phyloP scores from a whole-genome alignment of 1,284 basidiomycete genomes.

The Leccinum pachyderme region DNA sequence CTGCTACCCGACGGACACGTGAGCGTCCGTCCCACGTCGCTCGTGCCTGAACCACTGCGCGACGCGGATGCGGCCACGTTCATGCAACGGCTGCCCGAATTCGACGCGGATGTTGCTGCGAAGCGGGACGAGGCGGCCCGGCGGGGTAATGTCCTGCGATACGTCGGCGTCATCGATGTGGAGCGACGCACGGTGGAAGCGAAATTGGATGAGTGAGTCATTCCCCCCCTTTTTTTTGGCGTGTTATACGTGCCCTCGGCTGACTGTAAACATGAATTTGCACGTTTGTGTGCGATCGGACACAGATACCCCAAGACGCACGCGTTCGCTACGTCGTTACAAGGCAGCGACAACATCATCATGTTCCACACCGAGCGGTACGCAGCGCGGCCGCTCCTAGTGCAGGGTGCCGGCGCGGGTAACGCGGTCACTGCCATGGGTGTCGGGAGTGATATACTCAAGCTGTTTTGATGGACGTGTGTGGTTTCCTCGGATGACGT shows the following conservation, averaged over 20 bases:
- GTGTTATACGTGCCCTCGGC: not conserved
- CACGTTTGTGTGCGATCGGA: not conserved
- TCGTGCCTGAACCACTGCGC: constrained; percentile 79
- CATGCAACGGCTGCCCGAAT: constrained; percentile 76
- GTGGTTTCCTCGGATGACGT: not conserved
- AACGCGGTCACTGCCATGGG: constrained; percentile 99
- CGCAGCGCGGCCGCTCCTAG: constrained; percentile 79
- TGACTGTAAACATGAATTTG: not conserved
- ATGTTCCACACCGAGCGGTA: constrained; percentile 95
- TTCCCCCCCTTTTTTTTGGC: not conserved
- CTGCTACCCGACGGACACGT: constrained; percentile 67
- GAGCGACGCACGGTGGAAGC: constrained; percentile 54
- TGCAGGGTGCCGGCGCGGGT: constrained; percentile 95
- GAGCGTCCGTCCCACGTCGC: constrained; percentile 81
- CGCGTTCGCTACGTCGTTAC: constrained; percentile 92
- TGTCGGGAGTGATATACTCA: constrained; percentile 81
- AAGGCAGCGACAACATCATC: constrained; percentile 97
- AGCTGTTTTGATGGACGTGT: constrained; percentile 40
- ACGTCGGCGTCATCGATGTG: constrained; percentile 93
- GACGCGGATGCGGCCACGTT: constrained; percentile 81
- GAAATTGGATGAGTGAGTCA: constrained; percentile 75
- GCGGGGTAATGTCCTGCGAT: constrained; percentile 84
- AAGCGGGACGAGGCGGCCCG: constrained; percentile 76
- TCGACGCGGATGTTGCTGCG: constrained; percentile 78
- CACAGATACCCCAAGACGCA: constrained; percentile 83